Base-by-base conservation (phyloP, 2,329 filamentous ascomycete genomes). In the Stagonosporopsis tanaceti region DNA sequence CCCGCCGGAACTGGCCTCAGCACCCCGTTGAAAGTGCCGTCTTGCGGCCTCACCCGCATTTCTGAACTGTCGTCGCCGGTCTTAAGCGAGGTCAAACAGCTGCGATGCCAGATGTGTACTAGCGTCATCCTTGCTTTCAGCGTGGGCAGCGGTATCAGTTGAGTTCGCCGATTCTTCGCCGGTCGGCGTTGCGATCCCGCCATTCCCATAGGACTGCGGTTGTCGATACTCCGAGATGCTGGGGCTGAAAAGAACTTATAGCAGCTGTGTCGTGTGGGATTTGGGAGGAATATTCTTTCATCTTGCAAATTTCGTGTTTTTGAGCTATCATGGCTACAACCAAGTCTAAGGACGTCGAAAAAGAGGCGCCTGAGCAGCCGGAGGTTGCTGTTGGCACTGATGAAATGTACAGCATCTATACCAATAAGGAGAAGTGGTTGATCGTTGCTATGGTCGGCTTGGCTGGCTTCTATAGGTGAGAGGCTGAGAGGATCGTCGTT, bases 371-470 rank as follows among this genome's bases (percentile, higher is more conserved):
- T 27, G 56, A 64, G 9, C 63, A 59, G 42, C 40, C 59, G 9
- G 54, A 67, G 17, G 53, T 60, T 28, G 48, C 61, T 50, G 47
- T 59, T 25, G 62, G 62, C 27, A 57, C 61, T 15, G 57, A 66
- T 37, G 61, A 57, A 17, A 63, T 67, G n/a, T 71, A 72, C 47
- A 72, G 69, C 25, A 67, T 72, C 34, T 72, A 70, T 28, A 63
- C 66, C 3, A 60, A 34, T 15, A 70, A 67, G 48, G 67, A 72
- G 56, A 72, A 72, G 58, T 70, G 66, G 67, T 38, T 70, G 28
- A 72, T 72, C 30, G 69, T 72, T 47, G 69, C 60, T 5, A 66
- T 72, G 66, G 69, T 72, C 3, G 69, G 64, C 6, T 50, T 72
- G 54, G 69, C 68, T n/a, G 68, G 68, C 0, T 71, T 72, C 47